These are phyloP conservation scores for Candida multigemmis DNA, from an alignment of 805 yeast species.

Conservation along the genomic window DNA sequence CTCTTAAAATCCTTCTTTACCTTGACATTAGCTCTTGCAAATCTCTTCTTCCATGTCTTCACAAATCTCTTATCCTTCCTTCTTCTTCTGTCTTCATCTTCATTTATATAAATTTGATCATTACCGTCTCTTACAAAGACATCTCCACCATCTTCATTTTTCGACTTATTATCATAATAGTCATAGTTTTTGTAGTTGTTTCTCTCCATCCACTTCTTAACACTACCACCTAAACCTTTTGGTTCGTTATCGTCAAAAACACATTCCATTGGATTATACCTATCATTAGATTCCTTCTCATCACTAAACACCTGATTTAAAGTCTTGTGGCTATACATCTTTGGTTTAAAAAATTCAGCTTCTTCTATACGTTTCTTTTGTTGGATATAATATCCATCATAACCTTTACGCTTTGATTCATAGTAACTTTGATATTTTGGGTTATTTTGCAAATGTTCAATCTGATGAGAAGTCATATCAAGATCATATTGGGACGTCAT, in stretches of 20 bases:
- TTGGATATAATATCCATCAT: constrained; percentile 25
- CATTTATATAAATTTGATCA: constrained; percentile 4
- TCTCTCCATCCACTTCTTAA: constrained; percentile 19
- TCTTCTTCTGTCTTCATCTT: constrained; percentile 5
- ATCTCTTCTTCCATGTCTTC: constrained; percentile 8
- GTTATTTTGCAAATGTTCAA: constrained; percentile 1
- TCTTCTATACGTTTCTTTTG: constrained; percentile 27
- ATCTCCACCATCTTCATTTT: constrained; percentile 6
- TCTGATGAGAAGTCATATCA: too few relatives aligned
- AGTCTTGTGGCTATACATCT: constrained; percentile 29
- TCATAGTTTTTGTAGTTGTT: constrained; percentile 25
- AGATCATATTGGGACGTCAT: too few relatives aligned
- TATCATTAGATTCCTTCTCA: constrained; percentile 16
- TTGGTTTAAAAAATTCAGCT: constrained; percentile 21
- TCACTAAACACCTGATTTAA: constrained; percentile 27
- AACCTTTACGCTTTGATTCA: too few relatives aligned
- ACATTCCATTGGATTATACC: constrained; percentile 29
- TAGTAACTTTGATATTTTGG: constrained; percentile 3
- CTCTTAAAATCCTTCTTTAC: too few relatives aligned
- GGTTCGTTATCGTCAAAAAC: constrained; percentile 25
- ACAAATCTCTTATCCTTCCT: constrained; percentile 8
- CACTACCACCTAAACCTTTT: constrained; percentile 15
- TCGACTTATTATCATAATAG: constrained; percentile 15
- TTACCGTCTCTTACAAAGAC: constrained; percentile 10
- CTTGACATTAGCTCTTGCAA: too few relatives aligned